phyloP scores from a whole-genome alignment of 1,284 basidiomycete species.

The Malassezia yamatoensis region DNA sequence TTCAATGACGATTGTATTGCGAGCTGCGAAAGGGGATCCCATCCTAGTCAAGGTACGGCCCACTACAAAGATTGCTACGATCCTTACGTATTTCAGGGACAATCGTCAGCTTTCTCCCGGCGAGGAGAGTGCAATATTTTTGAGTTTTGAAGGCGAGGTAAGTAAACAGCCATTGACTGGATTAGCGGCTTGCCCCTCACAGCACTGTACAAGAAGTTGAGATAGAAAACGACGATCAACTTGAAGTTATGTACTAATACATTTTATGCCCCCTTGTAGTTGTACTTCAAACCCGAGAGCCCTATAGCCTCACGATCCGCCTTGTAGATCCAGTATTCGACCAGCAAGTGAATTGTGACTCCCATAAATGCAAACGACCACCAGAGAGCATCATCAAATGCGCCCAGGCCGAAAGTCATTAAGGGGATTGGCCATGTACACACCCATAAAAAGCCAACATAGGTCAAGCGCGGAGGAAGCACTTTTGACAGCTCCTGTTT shows the following conservation, averaged over 20 bases:
- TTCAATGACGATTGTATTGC: slow-evolving; percentile 20
- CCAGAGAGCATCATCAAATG: slow-evolving; percentile 42
- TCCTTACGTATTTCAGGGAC: slow-evolving; percentile 22
- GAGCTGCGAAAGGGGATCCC: slow-evolving; percentile 16
- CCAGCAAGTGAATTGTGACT: slow-evolving; percentile 20
- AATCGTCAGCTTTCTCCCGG: background rate
- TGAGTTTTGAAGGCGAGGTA: slow-evolving; percentile 22
- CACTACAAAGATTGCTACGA: slow-evolving; percentile 19
- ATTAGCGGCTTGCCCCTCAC: slow-evolving; percentile 1
- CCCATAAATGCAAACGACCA: slow-evolving; percentile 34
- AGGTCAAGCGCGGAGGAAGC: slow-evolving; percentile 30
- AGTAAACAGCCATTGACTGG: background rate
- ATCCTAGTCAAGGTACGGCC: slow-evolving; percentile 23
- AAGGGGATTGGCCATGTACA: slow-evolving; percentile 32
- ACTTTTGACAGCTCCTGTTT: slow-evolving; percentile 18
- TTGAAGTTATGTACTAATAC: slow-evolving; percentile 19
- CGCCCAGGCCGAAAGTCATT: slow-evolving; percentile 43
- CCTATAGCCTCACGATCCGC: slow-evolving; percentile 32
- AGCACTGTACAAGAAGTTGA: slow-evolving; percentile 22
- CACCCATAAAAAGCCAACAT: slow-evolving; percentile 35
- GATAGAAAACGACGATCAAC: slow-evolving; percentile 22
- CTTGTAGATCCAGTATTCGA: slow-evolving; percentile 33
- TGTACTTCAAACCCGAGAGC: slow-evolving; percentile 35
- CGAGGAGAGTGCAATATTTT: background rate
- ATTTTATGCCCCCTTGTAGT: slow-evolving; percentile 38